Conservation (phyloP, 78 protist genomes). For the Dictyostelium purpureum region DNA sequence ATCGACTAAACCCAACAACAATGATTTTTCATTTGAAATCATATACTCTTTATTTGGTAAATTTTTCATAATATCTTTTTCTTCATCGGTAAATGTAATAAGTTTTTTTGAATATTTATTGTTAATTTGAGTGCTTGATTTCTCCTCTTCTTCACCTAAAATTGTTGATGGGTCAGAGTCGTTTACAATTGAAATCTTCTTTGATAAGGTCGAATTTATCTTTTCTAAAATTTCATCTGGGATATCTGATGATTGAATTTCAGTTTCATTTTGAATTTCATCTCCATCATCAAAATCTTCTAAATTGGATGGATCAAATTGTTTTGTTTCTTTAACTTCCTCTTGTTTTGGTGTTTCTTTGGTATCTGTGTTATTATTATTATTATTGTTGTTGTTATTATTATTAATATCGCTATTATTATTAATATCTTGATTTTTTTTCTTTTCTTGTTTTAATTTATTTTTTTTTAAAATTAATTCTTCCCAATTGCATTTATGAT, state of each 20-base stretch:
- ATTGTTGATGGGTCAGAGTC: background rate
- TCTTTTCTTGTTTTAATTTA: background rate
- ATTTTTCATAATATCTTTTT: slow-evolving; percentile 65
- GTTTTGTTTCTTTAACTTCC: background rate
- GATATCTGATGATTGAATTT: background rate
- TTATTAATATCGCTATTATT: background rate
- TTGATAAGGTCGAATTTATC: slow-evolving; percentile 48
- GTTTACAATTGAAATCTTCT: slow-evolving; percentile 45
- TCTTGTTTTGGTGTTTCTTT: background rate
- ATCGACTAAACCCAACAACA: slow-evolving; percentile 52
- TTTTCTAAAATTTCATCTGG: slow-evolving; percentile 8
- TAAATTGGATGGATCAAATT: slow-evolving; percentile 67
- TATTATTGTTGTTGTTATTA: background rate
- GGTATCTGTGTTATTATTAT: background rate
- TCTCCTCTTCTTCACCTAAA: background rate
- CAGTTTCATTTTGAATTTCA: slow-evolving; percentile 38
- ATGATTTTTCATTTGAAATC: slow-evolving; percentile 10
- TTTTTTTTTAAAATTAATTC: slow-evolving; percentile 28
- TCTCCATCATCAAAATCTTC: slow-evolving; percentile 64
- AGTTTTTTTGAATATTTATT: background rate
- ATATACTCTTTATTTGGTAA: slow-evolving; percentile 59
- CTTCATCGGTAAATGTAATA: slow-evolving; percentile 55
- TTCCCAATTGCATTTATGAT: slow-evolving; percentile 48
- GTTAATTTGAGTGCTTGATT: background rate
- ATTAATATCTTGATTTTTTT: background rate